Base-by-base conservation (phyloP, 176 grass and related monocot species). In the Oryza officinalis region DNA sequence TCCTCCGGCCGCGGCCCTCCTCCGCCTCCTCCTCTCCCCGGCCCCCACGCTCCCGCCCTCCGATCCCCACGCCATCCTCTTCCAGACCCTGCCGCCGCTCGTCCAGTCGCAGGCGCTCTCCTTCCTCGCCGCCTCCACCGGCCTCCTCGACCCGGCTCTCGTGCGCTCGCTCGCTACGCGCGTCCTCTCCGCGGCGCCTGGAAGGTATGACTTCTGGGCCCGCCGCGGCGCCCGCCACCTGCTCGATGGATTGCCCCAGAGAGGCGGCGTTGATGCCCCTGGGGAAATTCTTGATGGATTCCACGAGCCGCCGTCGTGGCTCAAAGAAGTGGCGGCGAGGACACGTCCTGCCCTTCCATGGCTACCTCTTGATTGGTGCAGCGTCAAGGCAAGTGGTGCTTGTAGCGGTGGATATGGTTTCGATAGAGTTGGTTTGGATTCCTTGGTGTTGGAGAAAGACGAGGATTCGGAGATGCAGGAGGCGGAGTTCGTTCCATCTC, bases 101-200 rank as follows among this genome's bases (percentile, higher is more conserved):
- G 54, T 92, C 75, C 90, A 97, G 72, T 92, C 81, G 22, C 89
- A 91, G 77, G 89, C 83, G 69, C 90, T 97, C 80, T 92, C 92
- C 70, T 97, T 97, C 84, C 81, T 94, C 59, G 77, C 86, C 43
- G 75, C 79, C 27, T 83, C 87, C 25, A 20, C 72, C 4, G 9
- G 3, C 57, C 88, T 82, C 41, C 87, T 97, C 13, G 74, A 92
- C 23, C 67, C 72, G 43, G 27, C 14, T 43, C 90, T 69, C 61
- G 25, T 91, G 27, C 86, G 71, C 22, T 71, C 81, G 10, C 83
- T 97, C n/a, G 70, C 86, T n/a, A 20, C 49, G 8, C 72, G 17
- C 18, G 28, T 94, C 66, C 65, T 86, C 9, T 77, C 79, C 26
- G 25, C 63, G n/a, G 47, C 45, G 3, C 14, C 65, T 1, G n/a